Percentiles rank a stretch among this genome's conserved stretches.
phyloP scores from a whole-genome alignment of 2,329 filamentous ascomycete species.

The Hypoxylon sp. region DNA sequence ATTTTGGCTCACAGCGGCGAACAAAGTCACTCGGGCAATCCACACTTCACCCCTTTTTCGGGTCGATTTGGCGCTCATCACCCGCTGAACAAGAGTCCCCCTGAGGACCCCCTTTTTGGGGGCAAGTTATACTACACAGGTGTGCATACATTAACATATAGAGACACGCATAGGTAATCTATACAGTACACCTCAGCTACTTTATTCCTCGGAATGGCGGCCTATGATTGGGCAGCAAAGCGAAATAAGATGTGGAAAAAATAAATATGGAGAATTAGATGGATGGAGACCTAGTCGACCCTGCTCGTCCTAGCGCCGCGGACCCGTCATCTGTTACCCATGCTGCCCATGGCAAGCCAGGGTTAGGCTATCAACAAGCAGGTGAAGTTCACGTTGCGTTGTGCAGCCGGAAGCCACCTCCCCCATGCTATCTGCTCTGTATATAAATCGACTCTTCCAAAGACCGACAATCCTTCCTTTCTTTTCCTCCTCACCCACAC shows the following conservation, averaged over 20 bases:
- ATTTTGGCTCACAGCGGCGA: slow-evolving; percentile 12
- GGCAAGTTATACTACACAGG: slow-evolving; percentile 18
- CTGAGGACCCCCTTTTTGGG: slow-evolving; percentile 10
- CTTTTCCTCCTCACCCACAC: slow-evolving; percentile 63
- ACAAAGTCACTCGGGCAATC: slow-evolving; percentile 36
- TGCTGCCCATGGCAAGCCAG: slow-evolving; percentile 15
- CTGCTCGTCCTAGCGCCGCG: slow-evolving; percentile 35
- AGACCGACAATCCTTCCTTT: slow-evolving; percentile 55
- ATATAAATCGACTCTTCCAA: slow-evolving; percentile 63
- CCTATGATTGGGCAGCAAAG: slow-evolving; percentile 45
- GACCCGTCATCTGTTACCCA: slow-evolving; percentile 29
- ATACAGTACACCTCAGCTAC: slow-evolving; percentile 19
- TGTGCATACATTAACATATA: slow-evolving; percentile 12
- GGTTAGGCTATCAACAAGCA: slow-evolving; percentile 35
- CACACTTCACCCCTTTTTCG: slow-evolving; percentile 30
- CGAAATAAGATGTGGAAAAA: slow-evolving; percentile 48
- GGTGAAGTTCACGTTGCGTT: slow-evolving; percentile 40
- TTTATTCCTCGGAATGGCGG: slow-evolving; percentile 11
- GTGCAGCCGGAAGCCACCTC: slow-evolving; percentile 40
- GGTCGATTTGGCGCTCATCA: slow-evolving; percentile 36
- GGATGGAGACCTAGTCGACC: slow-evolving; percentile 30
- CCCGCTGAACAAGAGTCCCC: slow-evolving; percentile 28
- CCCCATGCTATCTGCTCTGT: slow-evolving; percentile 52
- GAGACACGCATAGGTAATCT: slow-evolving; percentile 9
- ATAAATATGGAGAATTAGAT: slow-evolving; percentile 40